phyloP scores from a whole-genome alignment of 495 filamentous ascomycete genomes.

The Penicillium crystallinum region DNA sequence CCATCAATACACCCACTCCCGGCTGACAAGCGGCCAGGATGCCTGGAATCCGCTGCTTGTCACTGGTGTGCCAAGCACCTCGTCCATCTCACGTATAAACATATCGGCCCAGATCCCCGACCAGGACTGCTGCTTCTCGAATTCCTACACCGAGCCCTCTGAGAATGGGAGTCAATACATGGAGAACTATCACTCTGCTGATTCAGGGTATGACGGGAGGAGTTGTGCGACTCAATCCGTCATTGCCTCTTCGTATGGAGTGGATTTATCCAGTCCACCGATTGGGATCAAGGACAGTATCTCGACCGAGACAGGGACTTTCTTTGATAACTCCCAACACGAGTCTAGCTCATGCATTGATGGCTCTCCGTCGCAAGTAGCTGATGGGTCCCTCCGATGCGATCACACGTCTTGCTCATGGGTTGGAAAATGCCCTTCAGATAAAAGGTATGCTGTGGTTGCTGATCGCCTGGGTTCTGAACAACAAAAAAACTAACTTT shows the following conservation, averaged over 20 bases:
- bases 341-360: conserved; percentile 7
- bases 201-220: conserved; percentile 60
- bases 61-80: conserved; percentile 26
- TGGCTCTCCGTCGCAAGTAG: conserved; percentile 18
- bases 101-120: conserved; percentile 13
- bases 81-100: conserved; percentile 16
- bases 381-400: conserved; percentile 26
- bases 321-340: conserved; percentile 12
- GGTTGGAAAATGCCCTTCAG: conserved; percentile 40
- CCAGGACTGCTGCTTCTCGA: conserved; percentile 22
- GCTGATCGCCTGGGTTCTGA: background rate
- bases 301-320: conserved; percentile 15
- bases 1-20: conserved; percentile 20
- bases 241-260: conserved; percentile 23
- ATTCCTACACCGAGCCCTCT: conserved; percentile 39
- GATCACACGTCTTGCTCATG: conserved; percentile 33
- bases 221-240: conserved; percentile 46
- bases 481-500: background rate
- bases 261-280: conserved; percentile 31
- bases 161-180: conserved; percentile 53
- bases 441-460: conserved; percentile 29
- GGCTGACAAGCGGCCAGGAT: conserved; percentile 28
- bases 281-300: conserved; percentile 22
- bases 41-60: conserved; percentile 37
- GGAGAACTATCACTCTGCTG: conserved; percentile 42